Evolutionary conservation across 176 grass and related monocot species (phyloP).

Genomic region (Typha latifolia): DNA sequence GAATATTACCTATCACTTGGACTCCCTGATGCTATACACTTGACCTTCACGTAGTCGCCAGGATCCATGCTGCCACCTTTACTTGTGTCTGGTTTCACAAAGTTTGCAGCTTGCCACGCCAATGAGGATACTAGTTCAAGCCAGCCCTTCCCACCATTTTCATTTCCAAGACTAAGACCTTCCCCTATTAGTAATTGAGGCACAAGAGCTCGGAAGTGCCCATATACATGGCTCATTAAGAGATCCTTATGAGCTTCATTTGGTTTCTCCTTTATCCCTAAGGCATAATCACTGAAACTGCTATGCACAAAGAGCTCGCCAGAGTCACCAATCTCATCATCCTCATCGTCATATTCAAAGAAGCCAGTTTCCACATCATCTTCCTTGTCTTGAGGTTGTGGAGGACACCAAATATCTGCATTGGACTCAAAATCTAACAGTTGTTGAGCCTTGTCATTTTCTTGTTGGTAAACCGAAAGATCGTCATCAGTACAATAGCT

Average conservation of each 20-base stretch:
- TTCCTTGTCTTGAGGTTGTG: conserved; percentile 41
- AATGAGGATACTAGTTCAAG: conserved; percentile 61
- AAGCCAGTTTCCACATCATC: conserved; percentile 50
- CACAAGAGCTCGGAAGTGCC: conserved; percentile 68
- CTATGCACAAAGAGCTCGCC: conserved; percentile 21
- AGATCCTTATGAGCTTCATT: conserved; percentile 38
- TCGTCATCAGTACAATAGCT: background rate
- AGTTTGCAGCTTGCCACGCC: conserved; percentile 74
- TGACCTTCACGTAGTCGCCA: conserved; percentile 78
- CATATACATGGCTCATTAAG: conserved; percentile 32
- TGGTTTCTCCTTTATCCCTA: conserved; percentile 3
- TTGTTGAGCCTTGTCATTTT: conserved; percentile 12
- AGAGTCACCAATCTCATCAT: conserved; percentile 32
- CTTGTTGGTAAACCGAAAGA: conserved; percentile 10
- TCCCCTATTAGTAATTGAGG: conserved; percentile 67
- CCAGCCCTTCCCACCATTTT: conserved; percentile 41
- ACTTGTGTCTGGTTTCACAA: conserved; percentile 84
- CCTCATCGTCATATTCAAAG: conserved; percentile 51
- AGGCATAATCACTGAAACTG: conserved; percentile 24
- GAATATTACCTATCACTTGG: conserved; percentile 55
- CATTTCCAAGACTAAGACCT: conserved; percentile 42
- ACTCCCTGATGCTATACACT: conserved; percentile 69
- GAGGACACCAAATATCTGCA: conserved; percentile 62
- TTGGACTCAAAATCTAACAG: conserved; percentile 46
- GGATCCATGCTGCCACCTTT: conserved; percentile 91